A percentile compares a stretch with the other conserved stretches of the same genome.
Evolutionary conservation across 805 yeast genomes (phyloP).

Genomic region (Torulaspora gathmanii): DNA sequence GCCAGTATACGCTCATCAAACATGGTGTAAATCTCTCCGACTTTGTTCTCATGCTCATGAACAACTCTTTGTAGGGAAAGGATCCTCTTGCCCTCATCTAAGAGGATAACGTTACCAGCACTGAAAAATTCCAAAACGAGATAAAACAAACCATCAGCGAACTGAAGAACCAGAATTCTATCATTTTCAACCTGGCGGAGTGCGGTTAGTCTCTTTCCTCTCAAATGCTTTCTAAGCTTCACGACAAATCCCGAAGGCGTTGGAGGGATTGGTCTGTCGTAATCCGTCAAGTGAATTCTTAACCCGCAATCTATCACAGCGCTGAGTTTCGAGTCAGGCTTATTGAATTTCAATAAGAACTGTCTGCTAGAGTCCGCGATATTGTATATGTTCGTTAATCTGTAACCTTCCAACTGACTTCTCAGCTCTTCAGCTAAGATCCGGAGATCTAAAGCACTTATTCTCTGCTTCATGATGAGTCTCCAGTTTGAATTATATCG

Average conservation of each 20-base stretch:
- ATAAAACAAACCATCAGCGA: slow-evolving; percentile 74
- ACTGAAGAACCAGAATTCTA: slow-evolving; percentile 76
- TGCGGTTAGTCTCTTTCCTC: slow-evolving; percentile 68
- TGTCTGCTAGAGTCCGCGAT: slow-evolving; percentile 66
- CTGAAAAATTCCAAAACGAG: slow-evolving; percentile 88
- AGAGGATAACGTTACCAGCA: slow-evolving; percentile 82
- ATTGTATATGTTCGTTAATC: slow-evolving; percentile 83
- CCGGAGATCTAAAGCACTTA: slow-evolving; percentile 77
- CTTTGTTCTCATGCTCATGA: slow-evolving; percentile 63
- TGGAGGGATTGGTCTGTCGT: slow-evolving; percentile 73
- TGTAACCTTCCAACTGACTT: slow-evolving; percentile 50
- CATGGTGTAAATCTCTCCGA: slow-evolving; percentile 64
- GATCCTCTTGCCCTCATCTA: slow-evolving; percentile 65
- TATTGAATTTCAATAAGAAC: slow-evolving; percentile 70
- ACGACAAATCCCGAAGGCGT: slow-evolving; percentile 82
- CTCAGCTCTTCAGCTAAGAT: slow-evolving; percentile 64
- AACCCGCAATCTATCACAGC: slow-evolving; percentile 84
- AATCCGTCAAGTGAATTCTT: slow-evolving; percentile 71
- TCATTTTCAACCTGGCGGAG: slow-evolving; percentile 74
- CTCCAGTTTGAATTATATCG: neutral
- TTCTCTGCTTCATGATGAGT: slow-evolving; percentile 60
- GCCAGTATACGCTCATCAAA: slow-evolving; percentile 51
- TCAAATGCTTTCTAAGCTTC: slow-evolving; percentile 81
- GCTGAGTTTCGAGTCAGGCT: slow-evolving; percentile 75
- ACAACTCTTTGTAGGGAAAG: slow-evolving; percentile 75